Base-by-base conservation (phyloP, 257 asterid genomes). In the Knoxia roxburghii region DNA sequence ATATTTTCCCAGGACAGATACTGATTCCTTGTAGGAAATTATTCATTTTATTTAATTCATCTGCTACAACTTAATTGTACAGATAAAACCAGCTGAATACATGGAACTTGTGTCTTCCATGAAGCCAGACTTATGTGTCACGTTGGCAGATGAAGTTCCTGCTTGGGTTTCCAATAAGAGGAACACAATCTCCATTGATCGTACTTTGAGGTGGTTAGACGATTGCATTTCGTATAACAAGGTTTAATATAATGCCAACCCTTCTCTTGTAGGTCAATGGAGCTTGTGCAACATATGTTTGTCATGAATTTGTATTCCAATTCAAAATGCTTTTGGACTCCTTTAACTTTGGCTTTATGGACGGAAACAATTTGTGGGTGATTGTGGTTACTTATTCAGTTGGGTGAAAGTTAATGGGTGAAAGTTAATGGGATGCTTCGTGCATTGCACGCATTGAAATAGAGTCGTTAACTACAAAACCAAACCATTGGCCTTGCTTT, bases 91-190 rank as follows among this genome's bases (percentile, higher is more conserved):
- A 24, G 79, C 53, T 5, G 84, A 82, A 23, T 93, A 88, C 67
- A 70, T 88, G 83, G 87, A 86, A 63, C 71, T 93, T 88, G 75
- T 93, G 70, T 81, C 84, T 50, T 74, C 89, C 33, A 77, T 90
- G 97, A 90, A 77, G 74, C 99, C 99, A 41, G 82, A 90, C 78
- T 69, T 90, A 61, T 93, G 95, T 91, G 85, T 81, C 52, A 78
- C 95, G 13, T 76, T 93, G 83, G 85, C 97, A 2, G 99, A 93
- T 69, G 99, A 93, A 80, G 99, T 88, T 64, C 99, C 99, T 72
- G 88, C 87, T 70, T 93, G 95, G 96, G 95, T 86, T 73, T 81
- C 97, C 39, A 84, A 75, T 63, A 93, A 93, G 85, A 86, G 97
- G 77, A 88, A 85, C 79, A 82, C 61, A 75, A 32, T 79, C 56